Base-by-base conservation (phyloP, 1,284 basidiomycete genomes). In the Microbotryum violaceum region DNA sequence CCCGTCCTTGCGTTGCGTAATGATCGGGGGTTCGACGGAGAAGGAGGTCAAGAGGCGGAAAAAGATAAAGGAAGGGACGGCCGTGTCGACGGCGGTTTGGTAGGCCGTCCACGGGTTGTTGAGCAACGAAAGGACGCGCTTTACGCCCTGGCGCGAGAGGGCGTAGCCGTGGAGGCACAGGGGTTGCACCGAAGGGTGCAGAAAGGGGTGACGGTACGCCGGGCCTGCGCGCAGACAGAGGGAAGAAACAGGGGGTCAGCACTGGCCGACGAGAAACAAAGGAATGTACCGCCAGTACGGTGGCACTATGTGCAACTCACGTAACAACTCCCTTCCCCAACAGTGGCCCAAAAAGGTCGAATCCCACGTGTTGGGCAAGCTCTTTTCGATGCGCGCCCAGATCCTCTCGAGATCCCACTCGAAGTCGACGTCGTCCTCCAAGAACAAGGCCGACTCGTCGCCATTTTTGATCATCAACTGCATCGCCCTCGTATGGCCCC, bases 141-240 rank as follows among this genome's bases (percentile, higher is more conserved):
- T 27, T 3, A 65, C 63, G n/a, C 73, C 73, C 3, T 27, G 14
- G 14, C 58, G 56, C 1, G 71, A 68, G n/a, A 74, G 49, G 20
- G 70, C 72, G 62, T 72, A 74, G 27, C 58, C 73, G 59, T 73
- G 70, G 25, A 73, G 63, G 59, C 71, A 73, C 50, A 69, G 61
- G 2, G 72, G 72, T 9, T 59, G 62, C 10, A 64, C 68, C 12
- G 73, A 68, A n/a, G 59, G 64, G 68, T 88, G 86, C 67, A 89
- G 85, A 56, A 87, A 79, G 0, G 87, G 85, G 14, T 88, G 82
- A 4, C 85, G 86, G 70, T 87, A 88, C 1, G 85, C 84, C 69
- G 88, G 88, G 0, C 29, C 33, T 64, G 58, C 64, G 58, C 54
- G 42, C 44, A 14, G 6, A 3, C 21, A 12, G n/a, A 20, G 10